Evolutionary conservation across 2,329 filamentous ascomycete species (phyloP).

Genomic region (Beauveria sp.): DNA sequence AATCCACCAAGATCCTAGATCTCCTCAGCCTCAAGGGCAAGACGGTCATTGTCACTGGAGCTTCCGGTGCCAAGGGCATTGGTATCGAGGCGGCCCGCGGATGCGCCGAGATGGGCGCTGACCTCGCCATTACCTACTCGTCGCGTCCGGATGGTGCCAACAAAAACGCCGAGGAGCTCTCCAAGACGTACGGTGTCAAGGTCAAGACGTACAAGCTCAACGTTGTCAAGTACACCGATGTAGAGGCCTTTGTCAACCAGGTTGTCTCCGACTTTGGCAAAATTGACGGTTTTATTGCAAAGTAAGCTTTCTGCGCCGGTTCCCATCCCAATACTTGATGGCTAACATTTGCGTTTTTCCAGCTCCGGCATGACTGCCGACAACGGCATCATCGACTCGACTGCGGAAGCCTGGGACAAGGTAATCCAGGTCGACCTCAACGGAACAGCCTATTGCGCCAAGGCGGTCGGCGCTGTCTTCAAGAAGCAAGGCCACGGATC

Average conservation of each 20-base stretch:
- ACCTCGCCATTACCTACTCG: conserved; percentile 65
- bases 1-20: conserved; percentile 51
- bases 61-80: conserved; percentile 62
- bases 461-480: conserved; percentile 57
- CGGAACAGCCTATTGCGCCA: conserved; percentile 61
- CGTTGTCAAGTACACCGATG: conserved; percentile 42
- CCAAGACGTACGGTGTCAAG: conserved; percentile 59
- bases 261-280: conserved; percentile 67
- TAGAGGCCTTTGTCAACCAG: conserved; percentile 49
- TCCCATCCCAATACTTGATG: neutral
- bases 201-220: conserved; percentile 55
- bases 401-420: conserved; percentile 58
- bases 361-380: conserved; percentile 62
- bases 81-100: conserved; percentile 63
- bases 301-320: conserved; percentile 40
- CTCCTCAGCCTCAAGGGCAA: conserved; percentile 68
- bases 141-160: conserved; percentile 61
- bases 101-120: conserved; percentile 62
- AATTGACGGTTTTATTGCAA: conserved; percentile 69
- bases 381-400: conserved; percentile 59
- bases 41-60: conserved; percentile 63
- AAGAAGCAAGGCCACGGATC: conserved; percentile 54
- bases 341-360: conserved; percentile 8
- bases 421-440: conserved; percentile 59
- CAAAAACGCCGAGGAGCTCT: conserved; percentile 58